These are phyloP conservation scores for Oryza glumipatula DNA, from an alignment of 176 grass and related monocot species.

Conservation along the genomic window DNA sequence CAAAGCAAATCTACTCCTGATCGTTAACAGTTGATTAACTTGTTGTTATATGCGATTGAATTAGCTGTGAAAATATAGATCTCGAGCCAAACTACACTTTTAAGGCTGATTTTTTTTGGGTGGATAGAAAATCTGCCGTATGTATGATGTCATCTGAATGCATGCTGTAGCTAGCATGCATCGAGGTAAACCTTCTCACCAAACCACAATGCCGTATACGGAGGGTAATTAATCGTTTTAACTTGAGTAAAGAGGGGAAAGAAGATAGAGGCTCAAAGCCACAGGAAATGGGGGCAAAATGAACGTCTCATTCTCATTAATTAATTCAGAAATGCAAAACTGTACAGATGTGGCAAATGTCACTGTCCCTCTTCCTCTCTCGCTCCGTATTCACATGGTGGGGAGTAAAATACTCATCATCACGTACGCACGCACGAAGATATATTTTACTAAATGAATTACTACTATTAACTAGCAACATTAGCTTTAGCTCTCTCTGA, in stretches of 20 bases:
- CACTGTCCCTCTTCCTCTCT: background rate
- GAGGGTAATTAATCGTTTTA: conserved; percentile 16
- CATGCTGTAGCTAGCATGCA: background rate
- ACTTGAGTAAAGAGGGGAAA: background rate
- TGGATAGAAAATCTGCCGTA: too few species aligned
- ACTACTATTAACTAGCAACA: background rate
- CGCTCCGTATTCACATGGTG: conserved; percentile 44
- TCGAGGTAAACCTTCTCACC: background rate
- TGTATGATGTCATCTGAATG: background rate
- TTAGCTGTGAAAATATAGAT: background rate
- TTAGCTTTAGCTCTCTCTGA: background rate
- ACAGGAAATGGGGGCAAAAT: background rate
- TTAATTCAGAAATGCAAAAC: conserved; percentile 35
- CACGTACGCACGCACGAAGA: background rate
- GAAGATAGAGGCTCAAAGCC: background rate
- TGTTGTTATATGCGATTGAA: background rate
- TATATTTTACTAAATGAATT: conserved; percentile 18
- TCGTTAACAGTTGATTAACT: background rate
- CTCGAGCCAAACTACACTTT: background rate
- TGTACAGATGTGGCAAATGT: conserved; percentile 44
- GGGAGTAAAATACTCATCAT: background rate
- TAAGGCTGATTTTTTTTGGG: background rate
- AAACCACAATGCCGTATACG: conserved; percentile 19
- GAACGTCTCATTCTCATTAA: conserved; percentile 46
- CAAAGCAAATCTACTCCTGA: background rate